Evolutionary conservation across 1,284 basidiomycete genomes (phyloP).

Genomic region (Ganoderma multipileum): DNA sequence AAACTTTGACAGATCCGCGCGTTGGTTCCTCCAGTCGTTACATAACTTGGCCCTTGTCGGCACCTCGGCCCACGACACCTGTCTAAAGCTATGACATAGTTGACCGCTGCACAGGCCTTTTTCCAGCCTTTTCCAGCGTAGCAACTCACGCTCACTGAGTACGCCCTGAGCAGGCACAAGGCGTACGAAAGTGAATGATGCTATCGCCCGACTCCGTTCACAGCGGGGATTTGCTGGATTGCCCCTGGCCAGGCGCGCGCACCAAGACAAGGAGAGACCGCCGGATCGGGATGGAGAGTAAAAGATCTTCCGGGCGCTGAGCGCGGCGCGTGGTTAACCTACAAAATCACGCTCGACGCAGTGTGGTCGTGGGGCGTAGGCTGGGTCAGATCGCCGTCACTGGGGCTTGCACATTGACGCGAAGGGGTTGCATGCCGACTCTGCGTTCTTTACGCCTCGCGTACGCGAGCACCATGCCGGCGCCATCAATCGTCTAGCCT

Average conservation of each 20-base stretch:
- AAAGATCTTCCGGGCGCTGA: not conserved
- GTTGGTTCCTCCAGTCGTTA: not conserved
- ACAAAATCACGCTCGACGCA: not conserved
- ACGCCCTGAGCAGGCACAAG: not conserved
- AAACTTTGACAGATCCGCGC: not conserved
- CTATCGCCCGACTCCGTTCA: not conserved
- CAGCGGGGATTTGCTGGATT: not conserved
- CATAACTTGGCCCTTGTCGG: not conserved
- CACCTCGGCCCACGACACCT: not conserved
- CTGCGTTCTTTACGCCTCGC: not conserved
- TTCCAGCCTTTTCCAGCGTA: not conserved
- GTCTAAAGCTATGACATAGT: slow-evolving; percentile 1
- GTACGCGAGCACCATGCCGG: not conserved
- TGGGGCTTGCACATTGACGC: not conserved
- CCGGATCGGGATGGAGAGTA: not conserved
- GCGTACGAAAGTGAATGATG: not conserved
- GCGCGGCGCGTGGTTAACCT: not conserved
- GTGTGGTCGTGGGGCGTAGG: too few relatives aligned
- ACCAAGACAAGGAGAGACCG: not conserved
- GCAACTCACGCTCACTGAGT: not conserved
- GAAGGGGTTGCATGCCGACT: not conserved
- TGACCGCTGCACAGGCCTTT: not conserved
- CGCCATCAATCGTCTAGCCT: not conserved
- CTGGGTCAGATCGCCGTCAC: too few relatives aligned
- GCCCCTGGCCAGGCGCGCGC: not conserved